Conservation (phyloP, 2,329 filamentous ascomycete species). For the Tolypocladium inflatum region DNA sequence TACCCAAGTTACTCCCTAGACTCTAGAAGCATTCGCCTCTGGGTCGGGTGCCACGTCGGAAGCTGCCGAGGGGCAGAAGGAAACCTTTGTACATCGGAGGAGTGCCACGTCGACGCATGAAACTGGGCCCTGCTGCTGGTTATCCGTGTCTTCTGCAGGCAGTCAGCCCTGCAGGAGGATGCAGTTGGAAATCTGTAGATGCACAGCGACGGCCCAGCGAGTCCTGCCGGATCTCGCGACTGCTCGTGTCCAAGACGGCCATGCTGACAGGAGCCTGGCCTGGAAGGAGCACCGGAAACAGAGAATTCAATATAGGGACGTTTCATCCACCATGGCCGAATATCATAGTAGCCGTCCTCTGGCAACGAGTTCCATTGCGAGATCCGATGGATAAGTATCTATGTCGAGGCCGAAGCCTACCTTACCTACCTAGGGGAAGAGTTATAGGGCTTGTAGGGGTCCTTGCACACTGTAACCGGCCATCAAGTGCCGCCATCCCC, state of each 20-base stretch:
- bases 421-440: no score
- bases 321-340: no score
- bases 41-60: background rate
- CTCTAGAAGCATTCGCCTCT: no score
- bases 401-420: background rate
- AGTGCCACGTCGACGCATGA: background rate
- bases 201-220: background rate
- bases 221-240: background rate
- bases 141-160: background rate
- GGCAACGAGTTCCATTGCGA: background rate
- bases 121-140: background rate
- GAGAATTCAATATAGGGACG: no score
- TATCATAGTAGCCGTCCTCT: no score
- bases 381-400: background rate
- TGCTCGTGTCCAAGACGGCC: background rate
- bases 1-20: no score
- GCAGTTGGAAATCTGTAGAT: background rate
- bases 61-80: background rate
- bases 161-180: background rate
- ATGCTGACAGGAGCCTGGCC: background rate
- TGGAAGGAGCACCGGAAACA: no score
- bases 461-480: background rate
- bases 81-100: background rate
- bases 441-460: background rate
- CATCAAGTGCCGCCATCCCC: no score